Evolutionary conservation across 2,329 filamentous ascomycete genomes (phyloP), one percentile per base, ranked within the genome.

Genomic region (Pestalotiopsis sp.): DNA sequence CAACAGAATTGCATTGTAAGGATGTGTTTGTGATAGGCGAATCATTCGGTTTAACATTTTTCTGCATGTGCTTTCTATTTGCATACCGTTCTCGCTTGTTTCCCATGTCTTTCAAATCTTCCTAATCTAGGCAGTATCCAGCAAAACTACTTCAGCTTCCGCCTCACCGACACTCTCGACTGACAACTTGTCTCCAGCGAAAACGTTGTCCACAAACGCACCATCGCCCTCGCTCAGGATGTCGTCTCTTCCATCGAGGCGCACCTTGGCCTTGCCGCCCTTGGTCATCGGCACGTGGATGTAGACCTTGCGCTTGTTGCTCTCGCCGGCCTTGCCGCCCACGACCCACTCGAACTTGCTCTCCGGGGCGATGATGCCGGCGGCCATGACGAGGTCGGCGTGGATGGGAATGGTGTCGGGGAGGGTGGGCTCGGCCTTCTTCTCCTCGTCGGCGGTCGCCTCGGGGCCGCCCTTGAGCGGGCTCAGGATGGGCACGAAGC

Each of bases 251-350:
- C 89, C 89, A 75, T 86, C 92, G 74, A 91, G 82, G 72, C 87
- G 87, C 69, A 97, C 88, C 83, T 89, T 93, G 49, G 92, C 87
- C 72, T 90, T 92, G 27, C 92, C 92, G 55, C 85, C 85, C 82
- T 93, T 92, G 82, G 91, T 90, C 92, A 95, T 95, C 20, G 94
- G 87, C 67, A 97, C 72, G 79, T 97, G 94, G 45, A 96, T 81
- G 78, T 91, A 97, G 2, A 97, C 88, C 82, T 96, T 95, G 75
- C 90, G 86, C 74, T 89, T 86, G 31, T 80, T 84, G 69, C 80
- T 81, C 72, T 84, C 76, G 1, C 84, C 86, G 13, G 81, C 85
- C 65, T 83, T 84, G 61, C 79, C 90, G 12, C 94, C 94, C 23
- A 95, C 82, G 9, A 85, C 88, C 88, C 94, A 96, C 74, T 88